Percentiles rank a stretch among this genome's conserved stretches.
Evolutionary conservation across 2,329 filamentous ascomycete genomes (phyloP).

Genomic region (Mariannaea elegans): DNA sequence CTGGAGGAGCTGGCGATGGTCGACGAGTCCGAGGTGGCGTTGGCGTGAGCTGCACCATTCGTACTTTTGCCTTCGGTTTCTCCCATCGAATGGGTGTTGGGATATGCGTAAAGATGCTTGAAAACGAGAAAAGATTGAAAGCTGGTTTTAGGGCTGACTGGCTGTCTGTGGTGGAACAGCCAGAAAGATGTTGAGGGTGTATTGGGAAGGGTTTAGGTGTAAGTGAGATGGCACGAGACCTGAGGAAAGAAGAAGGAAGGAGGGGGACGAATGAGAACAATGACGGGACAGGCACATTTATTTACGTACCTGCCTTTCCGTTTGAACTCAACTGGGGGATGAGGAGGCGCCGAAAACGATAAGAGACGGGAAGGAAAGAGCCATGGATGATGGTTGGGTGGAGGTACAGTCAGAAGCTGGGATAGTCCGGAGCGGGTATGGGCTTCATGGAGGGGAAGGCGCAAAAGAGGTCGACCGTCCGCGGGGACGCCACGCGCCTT

Average conservation of each 20-base stretch:
- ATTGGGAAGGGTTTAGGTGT: slow-evolving; percentile 12
- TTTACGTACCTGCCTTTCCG: slow-evolving; percentile 21
- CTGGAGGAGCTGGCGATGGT: slow-evolving; percentile 38
- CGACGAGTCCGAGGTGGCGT: slow-evolving; percentile 49
- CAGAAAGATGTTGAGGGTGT: slow-evolving; percentile 15
- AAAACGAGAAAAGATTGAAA: not conserved
- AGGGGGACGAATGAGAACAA: slow-evolving; percentile 13
- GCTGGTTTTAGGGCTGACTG: slow-evolving; percentile 17
- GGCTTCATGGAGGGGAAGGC: slow-evolving; percentile 5
- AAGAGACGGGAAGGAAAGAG: not conserved
- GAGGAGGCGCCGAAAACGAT: slow-evolving; percentile 7
- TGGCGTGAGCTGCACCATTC: slow-evolving; percentile 54
- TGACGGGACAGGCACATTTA: slow-evolving; percentile 31
- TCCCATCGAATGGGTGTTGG: slow-evolving; percentile 53
- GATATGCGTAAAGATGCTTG: slow-evolving; percentile 30
- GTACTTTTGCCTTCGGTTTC: slow-evolving; percentile 48
- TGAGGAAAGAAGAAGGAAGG: slow-evolving; percentile 22
- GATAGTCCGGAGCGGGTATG: slow-evolving; percentile 1
- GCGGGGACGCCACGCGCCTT: slow-evolving; percentile 22
- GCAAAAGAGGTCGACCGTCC: slow-evolving; percentile 4
- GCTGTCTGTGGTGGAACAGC: slow-evolving; percentile 20
- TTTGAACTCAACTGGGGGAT: slow-evolving; percentile 17
- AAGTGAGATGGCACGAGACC: slow-evolving; percentile 34
- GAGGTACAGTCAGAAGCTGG: slow-evolving; percentile 10
- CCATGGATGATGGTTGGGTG: not conserved